Percentiles rank a stretch among this genome's conserved stretches.
phyloP scores from a whole-genome alignment of 371 early-diverging fungal species.

The Nosema muscidifuracis region DNA sequence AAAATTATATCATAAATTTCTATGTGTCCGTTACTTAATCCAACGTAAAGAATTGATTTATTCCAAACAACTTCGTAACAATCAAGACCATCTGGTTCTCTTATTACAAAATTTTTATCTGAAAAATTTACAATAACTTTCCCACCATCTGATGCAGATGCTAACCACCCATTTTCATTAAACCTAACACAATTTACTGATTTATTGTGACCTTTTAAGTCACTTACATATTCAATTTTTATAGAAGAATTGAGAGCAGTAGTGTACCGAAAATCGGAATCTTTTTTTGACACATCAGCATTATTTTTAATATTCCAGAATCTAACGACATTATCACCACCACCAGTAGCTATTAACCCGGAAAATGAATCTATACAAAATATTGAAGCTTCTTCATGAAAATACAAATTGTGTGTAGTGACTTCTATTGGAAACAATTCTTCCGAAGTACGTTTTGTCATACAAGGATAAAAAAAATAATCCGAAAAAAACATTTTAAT shows the following conservation, averaged over 20 bases:
- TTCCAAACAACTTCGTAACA: constrained; percentile 59
- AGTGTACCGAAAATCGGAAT: constrained; percentile 27
- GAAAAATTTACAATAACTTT: constrained; percentile 43
- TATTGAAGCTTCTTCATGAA: constrained; percentile 61
- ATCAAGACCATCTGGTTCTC: constrained; percentile 56
- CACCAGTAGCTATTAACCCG: constrained; percentile 56
- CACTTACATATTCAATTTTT: constrained; percentile 38
- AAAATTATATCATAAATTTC: constrained; percentile 20
- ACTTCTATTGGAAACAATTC: constrained; percentile 44
- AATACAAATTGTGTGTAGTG: constrained; percentile 59
- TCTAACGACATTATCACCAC: constrained; percentile 56
- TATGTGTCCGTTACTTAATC: constrained; percentile 43
- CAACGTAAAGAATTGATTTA: constrained; percentile 34
- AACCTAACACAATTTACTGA: constrained; percentile 59
- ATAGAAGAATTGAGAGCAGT: constrained; percentile 48
- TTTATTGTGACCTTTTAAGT: constrained; percentile 48
- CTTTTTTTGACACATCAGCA: not conserved
- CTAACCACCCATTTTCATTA: constrained; percentile 39
- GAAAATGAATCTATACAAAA: constrained; percentile 46
- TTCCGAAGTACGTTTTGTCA: not conserved
- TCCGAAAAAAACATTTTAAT: constrained; percentile 4
- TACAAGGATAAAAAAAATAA: constrained; percentile 1
- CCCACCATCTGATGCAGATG: constrained; percentile 58
- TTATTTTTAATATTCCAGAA: constrained; percentile 56
- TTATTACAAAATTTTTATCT: constrained; percentile 19